Base-by-base conservation (phyloP, 306 rosid genomes). In the Begonia peltatifolia region DNA sequence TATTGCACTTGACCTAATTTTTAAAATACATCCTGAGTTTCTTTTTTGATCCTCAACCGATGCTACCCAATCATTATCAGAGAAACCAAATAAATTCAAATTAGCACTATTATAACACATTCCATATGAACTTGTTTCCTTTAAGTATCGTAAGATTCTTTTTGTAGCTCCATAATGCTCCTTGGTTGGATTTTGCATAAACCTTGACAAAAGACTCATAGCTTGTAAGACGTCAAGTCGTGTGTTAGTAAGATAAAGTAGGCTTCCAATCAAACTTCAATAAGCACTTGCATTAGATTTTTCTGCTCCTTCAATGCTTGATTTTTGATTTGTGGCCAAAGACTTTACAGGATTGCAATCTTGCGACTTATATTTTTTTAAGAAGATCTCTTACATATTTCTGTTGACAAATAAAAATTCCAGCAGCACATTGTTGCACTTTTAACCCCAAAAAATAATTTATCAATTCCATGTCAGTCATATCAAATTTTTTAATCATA, bases 241-340 rank as follows among this genome's bases (percentile, higher is more conserved):
- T 23, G 47, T 47, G 30, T 59, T 14, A 4, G 47, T 60, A 14
- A 60, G 57, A 18, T 51, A 60, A 8, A 60, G 50, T 20, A 51
- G 30, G n/a, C 7, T 49, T 1, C 42, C 56, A 50, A 50, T 18
- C 11, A 50, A 23, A 15, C 15, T 16, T 41, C 41, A 0, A 12
- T n/a, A 41, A 0, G 0, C 3, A 0, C 11, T 41, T 41, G 9
- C 48, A 9, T 15, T 47, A 11, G 2, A 9, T 11, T 16, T 42
- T 60, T 4, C 46, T 46, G 6, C 11, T 6, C 46, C 46, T 6
- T 42, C 46, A 42, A 6, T 1, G 9, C 10, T 11, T 0, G 1
- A 6, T 42, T 42, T 42, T 42, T 42, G 10, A 42, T 42, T 42
- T 42, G 11, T 6, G 9, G 46, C 46, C 46, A 42, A 11, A 1